Conservation (phyloP, 1,284 basidiomycete genomes). For the Mycosarcoma mackinlayi region DNA sequence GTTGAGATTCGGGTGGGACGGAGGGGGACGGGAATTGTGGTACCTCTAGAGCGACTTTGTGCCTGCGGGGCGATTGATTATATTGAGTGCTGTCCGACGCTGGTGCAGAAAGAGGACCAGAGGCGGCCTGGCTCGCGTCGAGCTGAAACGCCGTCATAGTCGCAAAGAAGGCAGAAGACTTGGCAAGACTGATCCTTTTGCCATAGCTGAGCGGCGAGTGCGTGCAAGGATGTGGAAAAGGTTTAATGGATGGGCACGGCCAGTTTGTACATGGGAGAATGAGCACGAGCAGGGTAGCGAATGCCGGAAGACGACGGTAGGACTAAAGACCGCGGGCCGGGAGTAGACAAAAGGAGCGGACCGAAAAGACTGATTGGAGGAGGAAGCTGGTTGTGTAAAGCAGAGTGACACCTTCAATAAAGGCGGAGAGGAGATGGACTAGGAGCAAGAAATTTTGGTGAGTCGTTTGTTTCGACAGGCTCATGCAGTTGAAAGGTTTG, state of each 20-base stretch:
- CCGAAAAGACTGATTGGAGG: too few relatives aligned
- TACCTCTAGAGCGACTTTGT: not conserved
- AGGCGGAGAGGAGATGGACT: too few relatives aligned
- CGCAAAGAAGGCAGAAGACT: not conserved
- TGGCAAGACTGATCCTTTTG: not conserved
- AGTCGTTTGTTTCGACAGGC: not conserved
- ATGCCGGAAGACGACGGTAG: too few relatives aligned
- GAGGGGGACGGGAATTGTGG: constrained; percentile 17
- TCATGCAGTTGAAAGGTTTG: not conserved
- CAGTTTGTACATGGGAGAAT: too few relatives aligned
- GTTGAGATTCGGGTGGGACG: not conserved
- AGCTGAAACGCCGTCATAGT: constrained; percentile 10
- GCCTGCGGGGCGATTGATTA: constrained; percentile 9
- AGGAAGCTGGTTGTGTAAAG: too few relatives aligned
- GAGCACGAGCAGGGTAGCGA: too few relatives aligned
- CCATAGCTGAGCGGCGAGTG: constrained; percentile 1
- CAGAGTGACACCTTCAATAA: too few relatives aligned
- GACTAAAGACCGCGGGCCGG: too few relatives aligned
- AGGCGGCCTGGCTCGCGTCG: not conserved
- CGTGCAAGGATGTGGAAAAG: not conserved
- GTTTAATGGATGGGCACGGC: too few relatives aligned
- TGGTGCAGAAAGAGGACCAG: not conserved
- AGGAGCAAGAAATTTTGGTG: too few relatives aligned
- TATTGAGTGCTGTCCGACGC: constrained; percentile 10
- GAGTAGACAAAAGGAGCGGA: too few relatives aligned